phyloP scores from a whole-genome alignment of 495 filamentous ascomycete genomes.

The Evansstolkia leycettana region DNA sequence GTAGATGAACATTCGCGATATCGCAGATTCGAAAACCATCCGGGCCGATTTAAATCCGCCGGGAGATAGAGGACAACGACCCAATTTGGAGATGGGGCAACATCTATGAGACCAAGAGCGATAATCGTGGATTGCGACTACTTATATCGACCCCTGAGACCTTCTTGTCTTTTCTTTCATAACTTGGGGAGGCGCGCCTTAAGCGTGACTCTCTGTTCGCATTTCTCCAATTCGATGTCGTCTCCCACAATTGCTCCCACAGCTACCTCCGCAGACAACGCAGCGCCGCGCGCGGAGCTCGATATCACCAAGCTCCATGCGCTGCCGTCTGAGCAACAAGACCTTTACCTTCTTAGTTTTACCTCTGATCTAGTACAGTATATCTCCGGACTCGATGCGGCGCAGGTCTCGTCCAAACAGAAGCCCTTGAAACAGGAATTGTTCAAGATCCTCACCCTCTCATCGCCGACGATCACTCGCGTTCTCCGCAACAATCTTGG shows the following conservation, averaged over 20 bases:
- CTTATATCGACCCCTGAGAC: background rate
- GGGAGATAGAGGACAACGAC: background rate
- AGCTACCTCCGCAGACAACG: slow-evolving; percentile 19
- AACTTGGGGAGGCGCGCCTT: slow-evolving; percentile 1
- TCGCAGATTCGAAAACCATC: no score
- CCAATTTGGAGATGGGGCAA: background rate
- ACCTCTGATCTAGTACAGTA: slow-evolving; percentile 72
- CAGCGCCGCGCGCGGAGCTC: slow-evolving; percentile 44
- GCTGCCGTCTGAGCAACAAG: slow-evolving; percentile 89
- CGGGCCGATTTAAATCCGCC: slow-evolving; percentile 9
- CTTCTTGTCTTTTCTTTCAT: slow-evolving; percentile 1
- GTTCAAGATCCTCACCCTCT: slow-evolving; percentile 79
- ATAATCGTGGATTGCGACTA: background rate
- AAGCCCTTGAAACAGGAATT: slow-evolving; percentile 81
- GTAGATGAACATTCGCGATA: background rate
- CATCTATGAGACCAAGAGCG: no score
- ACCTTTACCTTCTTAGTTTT: slow-evolving; percentile 84
- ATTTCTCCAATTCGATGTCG: slow-evolving; percentile 23
- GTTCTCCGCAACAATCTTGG: slow-evolving; percentile 84
- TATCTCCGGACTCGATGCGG: slow-evolving; percentile 57
- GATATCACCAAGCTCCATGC: slow-evolving; percentile 80
- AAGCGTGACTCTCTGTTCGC: slow-evolving; percentile 15
- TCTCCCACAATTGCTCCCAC: slow-evolving; percentile 20
- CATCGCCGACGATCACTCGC: slow-evolving; percentile 72
- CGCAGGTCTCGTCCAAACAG: slow-evolving; percentile 78